Evolutionary conservation across 164 flowering plant species (phyloP).

Genomic region (Amborella trichopoda): DNA sequence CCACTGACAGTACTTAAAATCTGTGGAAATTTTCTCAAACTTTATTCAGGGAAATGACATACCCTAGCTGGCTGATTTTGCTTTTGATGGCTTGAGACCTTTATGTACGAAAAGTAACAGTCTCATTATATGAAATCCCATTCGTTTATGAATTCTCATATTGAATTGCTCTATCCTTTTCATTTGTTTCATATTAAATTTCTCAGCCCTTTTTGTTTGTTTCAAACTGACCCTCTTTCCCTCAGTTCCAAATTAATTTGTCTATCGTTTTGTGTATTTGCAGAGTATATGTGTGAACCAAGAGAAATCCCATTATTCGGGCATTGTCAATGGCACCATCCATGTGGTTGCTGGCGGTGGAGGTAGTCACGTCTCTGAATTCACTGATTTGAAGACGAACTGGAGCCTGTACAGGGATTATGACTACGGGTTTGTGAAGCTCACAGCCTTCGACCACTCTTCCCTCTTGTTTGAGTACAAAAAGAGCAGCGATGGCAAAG

Average conservation of each 20-base stretch:
- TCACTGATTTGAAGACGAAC: neutral
- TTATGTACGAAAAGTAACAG: neutral
- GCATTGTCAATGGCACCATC: slow-evolving; percentile 1
- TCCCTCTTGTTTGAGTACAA: slow-evolving; percentile 2
- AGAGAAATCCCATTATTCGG: slow-evolving; percentile 1
- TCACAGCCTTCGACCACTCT: slow-evolving; percentile 1
- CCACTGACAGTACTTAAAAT: no score
- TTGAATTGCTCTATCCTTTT: neutral
- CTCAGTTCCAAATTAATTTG: neutral
- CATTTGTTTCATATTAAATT: neutral
- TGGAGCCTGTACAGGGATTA: slow-evolving; percentile 2
- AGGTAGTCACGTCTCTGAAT: neutral
- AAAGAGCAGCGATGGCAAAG: slow-evolving; percentile 1
- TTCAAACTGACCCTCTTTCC: neutral
- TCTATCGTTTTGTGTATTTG: neutral
- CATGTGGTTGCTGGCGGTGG: slow-evolving; percentile 6
- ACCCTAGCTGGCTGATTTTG: no score
- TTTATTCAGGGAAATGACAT: no score
- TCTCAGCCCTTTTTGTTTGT: neutral
- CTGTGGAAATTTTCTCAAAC: no score
- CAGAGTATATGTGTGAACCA: slow-evolving; percentile 1
- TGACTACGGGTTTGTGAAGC: slow-evolving; percentile 4
- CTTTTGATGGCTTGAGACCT: neutral
- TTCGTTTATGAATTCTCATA: no score
- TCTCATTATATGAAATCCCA: neutral